Evolutionary conservation across 345 rosid genomes (phyloP), one percentile per base, ranked within the genome.

Genomic region (Geranium rotundifolium): DNA sequence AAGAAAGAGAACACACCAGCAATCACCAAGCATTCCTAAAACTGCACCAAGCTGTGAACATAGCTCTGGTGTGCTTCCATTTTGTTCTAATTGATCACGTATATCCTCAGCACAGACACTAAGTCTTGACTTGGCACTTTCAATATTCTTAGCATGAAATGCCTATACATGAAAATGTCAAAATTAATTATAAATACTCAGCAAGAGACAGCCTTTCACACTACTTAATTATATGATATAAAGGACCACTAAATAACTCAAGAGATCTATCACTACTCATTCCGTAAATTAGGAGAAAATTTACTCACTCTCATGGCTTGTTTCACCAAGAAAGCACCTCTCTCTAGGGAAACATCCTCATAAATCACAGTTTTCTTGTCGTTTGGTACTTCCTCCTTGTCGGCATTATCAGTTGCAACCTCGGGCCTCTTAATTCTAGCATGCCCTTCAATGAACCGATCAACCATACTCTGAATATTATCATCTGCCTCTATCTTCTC

Each of bases 21-120:
- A 90, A 73, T 93, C 99, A 19, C 99, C 99, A 54, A 90, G 99
- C 95, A 90, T 88, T 17, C 99, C 99, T 34, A 93, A 85, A 58
- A 93, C 99, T 56, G 97, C 99, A 54, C 99, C 99, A 59, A 93
- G 92, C 87, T 90, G 99, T 39, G 99, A 93, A 75, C 97, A 86
- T 69, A 93, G 75, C 65, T 90, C 97, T 23, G 96, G 72, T 18
- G 90, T 88, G 75, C 75, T 84, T 27, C 97, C 97, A 59, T 65
- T 72, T 75, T 69, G 76, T 66, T 73, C 85, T 62, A 93, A 74
- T 78, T 88, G 95, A 69, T 72, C 84, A 56, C 86, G 74, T 60
- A 93, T 86, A 71, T 93, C 99, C 60, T 90, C 92, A 1, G 86
- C 82, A 76, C 99, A 93, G 58, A 93, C 46, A 59, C 56, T 68